phyloP scores from a whole-genome alignment of 176 grass and related monocot genomes.

The Lolium multiflorum region DNA sequence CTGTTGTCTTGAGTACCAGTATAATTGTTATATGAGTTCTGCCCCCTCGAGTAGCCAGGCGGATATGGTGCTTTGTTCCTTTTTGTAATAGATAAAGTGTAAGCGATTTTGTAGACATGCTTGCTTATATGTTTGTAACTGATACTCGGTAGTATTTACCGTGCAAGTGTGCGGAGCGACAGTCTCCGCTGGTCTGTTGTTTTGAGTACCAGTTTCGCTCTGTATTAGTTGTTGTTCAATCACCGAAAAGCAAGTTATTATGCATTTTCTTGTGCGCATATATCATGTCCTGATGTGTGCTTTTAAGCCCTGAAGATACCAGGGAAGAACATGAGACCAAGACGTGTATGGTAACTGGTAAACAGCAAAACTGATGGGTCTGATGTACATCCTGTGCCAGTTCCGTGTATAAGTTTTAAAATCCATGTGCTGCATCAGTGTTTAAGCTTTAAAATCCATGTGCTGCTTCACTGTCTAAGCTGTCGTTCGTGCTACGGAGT shows the following conservation, averaged over 20 bases:
- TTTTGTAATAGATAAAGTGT: no score
- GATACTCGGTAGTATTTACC: no score
- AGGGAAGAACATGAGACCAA: background rate
- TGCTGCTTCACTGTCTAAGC: background rate
- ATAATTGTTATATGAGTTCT: no score
- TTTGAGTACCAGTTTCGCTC: slow-evolving; percentile 10
- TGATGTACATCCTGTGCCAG: no score
- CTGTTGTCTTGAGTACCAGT: slow-evolving; percentile 12
- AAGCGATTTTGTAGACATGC: no score
- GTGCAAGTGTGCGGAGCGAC: no score
- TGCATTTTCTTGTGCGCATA: background rate
- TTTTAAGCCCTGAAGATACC: background rate
- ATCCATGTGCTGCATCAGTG: background rate
- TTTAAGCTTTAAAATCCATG: background rate
- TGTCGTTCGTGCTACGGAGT: background rate
- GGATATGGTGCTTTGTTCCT: no score
- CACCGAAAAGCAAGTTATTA: background rate
- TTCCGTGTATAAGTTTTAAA: no score
- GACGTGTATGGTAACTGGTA: background rate
- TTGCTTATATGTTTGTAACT: no score
- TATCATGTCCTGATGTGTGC: background rate
- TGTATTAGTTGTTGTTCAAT: background rate
- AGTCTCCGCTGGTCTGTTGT: background rate
- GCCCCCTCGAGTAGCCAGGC: no score
- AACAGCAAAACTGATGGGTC: background rate